Base-by-base conservation (phyloP, 2,329 filamentous ascomycete genomes). In the Esteya vermicola region DNA sequence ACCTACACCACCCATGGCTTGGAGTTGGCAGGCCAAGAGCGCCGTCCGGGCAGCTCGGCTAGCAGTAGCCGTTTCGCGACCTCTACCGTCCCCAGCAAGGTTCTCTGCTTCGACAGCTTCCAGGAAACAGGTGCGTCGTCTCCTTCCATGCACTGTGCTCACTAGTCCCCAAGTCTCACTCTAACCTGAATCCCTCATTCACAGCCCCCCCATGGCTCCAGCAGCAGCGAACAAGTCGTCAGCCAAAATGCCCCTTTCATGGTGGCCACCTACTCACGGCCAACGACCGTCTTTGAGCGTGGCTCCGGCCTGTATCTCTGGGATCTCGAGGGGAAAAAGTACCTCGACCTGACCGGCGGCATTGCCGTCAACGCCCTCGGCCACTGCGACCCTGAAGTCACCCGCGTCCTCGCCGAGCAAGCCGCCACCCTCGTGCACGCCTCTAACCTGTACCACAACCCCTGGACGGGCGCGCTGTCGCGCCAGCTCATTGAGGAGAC, bases 391-490 rank as follows among this genome's bases (percentile, higher is more conserved):
- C 70, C 79, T 5, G 83, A 81, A 51, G 74, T 95, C 49, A 67
- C 75, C 36, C 69, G 75, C 53, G 68, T 95, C 38, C 66, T 96
- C 46, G 71, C 78, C 10, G 40, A 46, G 33, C 43, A 74, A 75
- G 70, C 79, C 23, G 68, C 80, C 53, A 86, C 78, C 8, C 73
- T 98, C 37, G 72, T 95, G 42, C 91, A 98, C 60, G 81, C 84
- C 35, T 95, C 86, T 10, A 98, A 98, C 59, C 74, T 98, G 18
- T 98, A 96, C 70, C 83, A 95, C 63, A 98, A 96, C 62, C 81
- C 81, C 2, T 95, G 91, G 84, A 95, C 85, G 2, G 89, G 89
- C 25, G 77, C 81, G 3, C 75, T 98, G 39, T 94, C 85, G 46
- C 79, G 91, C 58, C 67, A 86, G 20, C 71, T 98, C 20, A 75